Base-by-base conservation (phyloP, 495 filamentous ascomycete genomes). In the Xylaria sp. region DNA sequence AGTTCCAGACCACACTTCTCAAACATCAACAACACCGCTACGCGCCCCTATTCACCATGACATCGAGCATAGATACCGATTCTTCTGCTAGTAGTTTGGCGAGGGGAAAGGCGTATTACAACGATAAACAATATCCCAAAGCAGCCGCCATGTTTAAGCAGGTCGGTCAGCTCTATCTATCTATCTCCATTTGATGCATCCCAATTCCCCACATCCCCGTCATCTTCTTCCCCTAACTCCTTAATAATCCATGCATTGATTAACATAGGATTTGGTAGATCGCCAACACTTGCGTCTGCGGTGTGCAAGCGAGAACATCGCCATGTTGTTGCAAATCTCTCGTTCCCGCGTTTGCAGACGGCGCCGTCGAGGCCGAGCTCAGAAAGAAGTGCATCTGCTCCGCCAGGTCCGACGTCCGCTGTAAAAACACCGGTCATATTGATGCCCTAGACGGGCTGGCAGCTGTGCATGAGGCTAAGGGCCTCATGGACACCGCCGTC, bases 341-440 rank as follows among this genome's bases (percentile, higher is more conserved):
- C 7, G 19, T 71, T n/a, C 52, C 50, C 33, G 69, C 69, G 5
- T 58, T 66, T 24, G 33, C 26, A n/a, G 31, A 58, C 14, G 43
- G 55, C 21, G 21, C 53, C n/a, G 14, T 72, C 31, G 63, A 72
- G 12, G 55, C 40, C 4, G 70, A 67, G 44, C 70, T 72, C 9
- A 50, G 46, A 41, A 72, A 72, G 44, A 72, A 65, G 11, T 72
- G 70, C 19, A 72, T 66, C 55, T 72, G 70, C 35, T 67, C 53
- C 43, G 62, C 53, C 11, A 67, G 59, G 55, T 67, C 70, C 33
- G 70, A 68, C 29, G 40, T 61, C 24, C 70, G 70, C 15, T 72
- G 70, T 46, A 72, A 68, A 40, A 40, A 41, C 12, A 7, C 41
- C 9, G 12, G n/a, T 0, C 70, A 72, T 24, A 40, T 67, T 19